phyloP scores from a whole-genome alignment of 768 basidiomycete species.

The Xerocomellus amylosporus region DNA sequence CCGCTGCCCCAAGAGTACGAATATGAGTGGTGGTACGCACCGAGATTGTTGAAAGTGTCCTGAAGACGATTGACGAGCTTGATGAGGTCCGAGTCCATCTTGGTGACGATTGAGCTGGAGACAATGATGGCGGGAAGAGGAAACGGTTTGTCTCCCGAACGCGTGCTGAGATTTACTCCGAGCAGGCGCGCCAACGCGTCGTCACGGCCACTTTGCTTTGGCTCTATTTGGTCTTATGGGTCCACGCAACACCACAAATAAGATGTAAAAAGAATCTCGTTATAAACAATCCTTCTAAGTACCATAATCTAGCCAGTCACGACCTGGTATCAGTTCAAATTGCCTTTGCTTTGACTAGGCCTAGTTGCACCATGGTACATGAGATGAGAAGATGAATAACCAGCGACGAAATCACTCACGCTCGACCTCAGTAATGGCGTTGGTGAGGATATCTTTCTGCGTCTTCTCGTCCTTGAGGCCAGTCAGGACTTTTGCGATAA shows the following conservation, averaged over 20 bases:
- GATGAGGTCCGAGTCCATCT: constrained; percentile 93
- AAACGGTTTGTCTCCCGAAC: constrained; percentile 7
- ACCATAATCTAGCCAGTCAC: constrained; percentile 29
- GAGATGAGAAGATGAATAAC: background rate
- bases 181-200: constrained; percentile 29
- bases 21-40: constrained; percentile 42
- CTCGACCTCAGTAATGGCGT: constrained; percentile 87
- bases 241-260: background rate
- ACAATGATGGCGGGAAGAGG: constrained; percentile 4
- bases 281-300: constrained; percentile 12
- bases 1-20: constrained; percentile 1
- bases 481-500: constrained; percentile 86
- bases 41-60: constrained; percentile 86
- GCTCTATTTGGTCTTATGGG: constrained; percentile 17
- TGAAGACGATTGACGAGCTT: constrained; percentile 94
- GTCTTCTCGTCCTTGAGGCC: constrained; percentile 83
- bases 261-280: constrained; percentile 6
- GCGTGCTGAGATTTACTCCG: constrained; percentile 14
- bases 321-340: constrained; percentile 51
- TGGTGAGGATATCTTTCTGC: constrained; percentile 77
- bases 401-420: constrained; percentile 55
- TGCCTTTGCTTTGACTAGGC: constrained; percentile 87
- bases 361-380: constrained; percentile 39
- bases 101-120: constrained; percentile 6
- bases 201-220: constrained; percentile 31